Evolutionary conservation across 768 basidiomycete species (phyloP).

Genomic region (Xerocomus spinulosus): DNA sequence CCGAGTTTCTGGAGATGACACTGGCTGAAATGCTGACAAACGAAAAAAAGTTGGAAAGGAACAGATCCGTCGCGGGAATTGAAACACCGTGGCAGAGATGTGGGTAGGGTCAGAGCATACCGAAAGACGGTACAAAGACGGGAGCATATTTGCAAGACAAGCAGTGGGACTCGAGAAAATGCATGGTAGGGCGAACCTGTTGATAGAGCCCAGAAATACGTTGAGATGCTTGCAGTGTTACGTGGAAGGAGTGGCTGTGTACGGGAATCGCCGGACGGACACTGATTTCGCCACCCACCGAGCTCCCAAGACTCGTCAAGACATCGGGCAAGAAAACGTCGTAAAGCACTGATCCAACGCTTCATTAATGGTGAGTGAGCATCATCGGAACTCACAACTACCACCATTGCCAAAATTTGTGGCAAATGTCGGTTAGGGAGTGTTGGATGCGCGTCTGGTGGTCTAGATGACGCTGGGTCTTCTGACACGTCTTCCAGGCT

Average conservation of each 20-base stretch:
- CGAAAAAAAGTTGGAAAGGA: conserved; percentile 45
- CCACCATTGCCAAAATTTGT: conserved; percentile 1
- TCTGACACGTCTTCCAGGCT: conserved; percentile 45
- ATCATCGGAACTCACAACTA: conserved; percentile 6
- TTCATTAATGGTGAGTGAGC: conserved; percentile 35
- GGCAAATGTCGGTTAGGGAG: conserved; percentile 6
- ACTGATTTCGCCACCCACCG: conserved; percentile 17
- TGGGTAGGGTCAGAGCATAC: conserved; percentile 28
- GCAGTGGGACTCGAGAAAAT: too few relatives aligned
- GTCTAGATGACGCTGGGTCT: conserved; percentile 19
- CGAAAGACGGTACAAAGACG: too few relatives aligned
- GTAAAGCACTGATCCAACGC: conserved; percentile 13
- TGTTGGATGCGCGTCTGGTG: conserved; percentile 25
- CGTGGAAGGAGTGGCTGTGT: conserved; percentile 20
- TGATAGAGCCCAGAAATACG: too few relatives aligned
- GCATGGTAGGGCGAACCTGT: too few relatives aligned
- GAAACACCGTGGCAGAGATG: conserved; percentile 50
- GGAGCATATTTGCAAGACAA: too few relatives aligned
- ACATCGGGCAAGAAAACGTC: conserved; percentile 25
- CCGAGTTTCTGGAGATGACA: conserved; percentile 33
- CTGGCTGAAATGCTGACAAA: conserved; percentile 45
- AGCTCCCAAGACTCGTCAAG: conserved; percentile 22
- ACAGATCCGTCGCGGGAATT: conserved; percentile 49
- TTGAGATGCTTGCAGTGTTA: too few relatives aligned
- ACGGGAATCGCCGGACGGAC: conserved; percentile 45